Conservation (phyloP, 257 asterid genomes). For the Nicotiana obtusifolia region DNA sequence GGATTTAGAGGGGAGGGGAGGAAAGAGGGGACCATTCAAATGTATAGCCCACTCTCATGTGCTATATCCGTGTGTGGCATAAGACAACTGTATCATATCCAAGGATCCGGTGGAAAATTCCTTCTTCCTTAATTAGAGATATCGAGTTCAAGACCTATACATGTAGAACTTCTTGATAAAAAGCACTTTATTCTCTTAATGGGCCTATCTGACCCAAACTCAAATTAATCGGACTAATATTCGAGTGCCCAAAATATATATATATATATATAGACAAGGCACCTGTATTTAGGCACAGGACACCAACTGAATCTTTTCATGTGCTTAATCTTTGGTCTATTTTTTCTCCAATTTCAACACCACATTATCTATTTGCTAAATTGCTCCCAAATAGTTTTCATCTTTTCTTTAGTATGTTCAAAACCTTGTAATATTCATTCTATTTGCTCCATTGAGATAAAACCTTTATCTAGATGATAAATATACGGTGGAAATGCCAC, state of each 20-base stretch:
- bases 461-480: background rate
- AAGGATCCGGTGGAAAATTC: background rate
- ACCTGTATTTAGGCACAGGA: background rate
- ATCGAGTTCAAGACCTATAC: fast-evolving
- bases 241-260: background rate
- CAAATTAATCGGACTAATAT: background rate
- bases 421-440: background rate
- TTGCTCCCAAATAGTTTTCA: background rate
- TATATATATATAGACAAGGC: background rate
- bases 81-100: background rate
- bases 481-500: background rate
- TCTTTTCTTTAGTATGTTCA: background rate
- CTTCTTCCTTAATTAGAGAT: fast-evolving
- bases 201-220: background rate
- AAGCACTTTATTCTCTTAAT: background rate
- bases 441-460: background rate
- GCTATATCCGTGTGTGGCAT: background rate
- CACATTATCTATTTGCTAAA: background rate
- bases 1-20: background rate
- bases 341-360: background rate
- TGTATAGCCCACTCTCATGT: background rate
- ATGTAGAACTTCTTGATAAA: background rate
- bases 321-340: background rate
- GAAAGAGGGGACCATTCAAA: background rate
- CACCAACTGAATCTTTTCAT: background rate